Base-by-base conservation (phyloP, 202 grass and related monocot species). In the Eragrostis tef region DNA sequence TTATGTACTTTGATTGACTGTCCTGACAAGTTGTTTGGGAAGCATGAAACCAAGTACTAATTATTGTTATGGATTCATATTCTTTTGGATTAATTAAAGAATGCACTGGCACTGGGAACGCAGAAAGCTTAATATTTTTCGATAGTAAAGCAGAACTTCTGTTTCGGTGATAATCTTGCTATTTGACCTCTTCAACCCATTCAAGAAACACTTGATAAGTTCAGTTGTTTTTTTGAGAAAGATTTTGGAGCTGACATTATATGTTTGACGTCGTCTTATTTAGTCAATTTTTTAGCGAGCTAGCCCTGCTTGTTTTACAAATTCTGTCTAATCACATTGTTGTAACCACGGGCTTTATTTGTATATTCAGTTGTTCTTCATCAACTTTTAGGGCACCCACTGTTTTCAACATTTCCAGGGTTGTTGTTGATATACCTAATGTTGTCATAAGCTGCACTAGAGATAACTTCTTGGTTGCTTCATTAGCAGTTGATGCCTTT, bases 371-470 rank as follows among this genome's bases (percentile, higher is more conserved):
- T 41, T 70, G 42, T 34, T 44, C 59, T 53, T 57, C 22, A 54
- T 70, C 44, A 34, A 64, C 21, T 11, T 8, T 82, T 72, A 16
- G 51, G 13, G 39, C 34, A 41, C 51, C 12, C 11, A 39, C 64
- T 25, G 44, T 39, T 74, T 45, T 48, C 42, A 48, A 45, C 27
- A 41, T 20, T 80, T 74, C 26, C 15, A 75, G 60, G 39, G 27
- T 74, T 48, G 19, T 13, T 39, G 52, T 51, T 27, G 61, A 21
- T 73, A 22, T 58, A 42, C 48, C 19, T 16, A 12, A 68, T 50
- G 5, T 69, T 75, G 46, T 78, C 59, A 36, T 11, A 42, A 75
- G 20, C n/a, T 74, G 71, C 39, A 24, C 24, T 75, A 44, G n/a
- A 25, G 12, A 49, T 46, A 50, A 34, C 51, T 7, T 53, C 16